These are phyloP conservation scores for Paramecium pentaurelia DNA, from an alignment of 73 alveolate genomes.

Conservation along the genomic window DNA sequence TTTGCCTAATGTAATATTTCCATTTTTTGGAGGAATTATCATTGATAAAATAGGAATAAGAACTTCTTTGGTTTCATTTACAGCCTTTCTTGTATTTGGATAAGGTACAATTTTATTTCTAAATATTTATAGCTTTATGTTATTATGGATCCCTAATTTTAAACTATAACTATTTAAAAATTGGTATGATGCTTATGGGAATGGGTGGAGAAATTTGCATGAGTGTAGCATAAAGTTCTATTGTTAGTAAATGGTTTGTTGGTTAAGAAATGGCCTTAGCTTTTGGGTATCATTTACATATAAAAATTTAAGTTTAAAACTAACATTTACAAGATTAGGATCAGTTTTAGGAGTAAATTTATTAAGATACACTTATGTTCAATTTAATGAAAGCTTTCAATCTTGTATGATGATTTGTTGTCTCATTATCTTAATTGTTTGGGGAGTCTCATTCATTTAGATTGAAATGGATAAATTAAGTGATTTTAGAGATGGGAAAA, in stretches of 20 bases:
- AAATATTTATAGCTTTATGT: neutral
- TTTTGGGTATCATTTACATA: slow-evolving; percentile 76
- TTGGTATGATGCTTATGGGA: slow-evolving; percentile 93
- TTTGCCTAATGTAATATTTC: slow-evolving; percentile 82
- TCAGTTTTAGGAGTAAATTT: slow-evolving; percentile 62
- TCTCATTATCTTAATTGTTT: slow-evolving; percentile 54
- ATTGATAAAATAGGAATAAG: slow-evolving; percentile 67
- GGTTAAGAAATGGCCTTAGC: slow-evolving; percentile 94
- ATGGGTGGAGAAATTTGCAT: slow-evolving; percentile 79
- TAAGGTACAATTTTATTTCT: neutral
- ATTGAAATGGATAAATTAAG: slow-evolving; percentile 64
- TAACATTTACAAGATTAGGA: slow-evolving; percentile 72
- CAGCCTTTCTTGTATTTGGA: neutral
- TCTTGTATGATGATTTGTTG: slow-evolving; percentile 68
- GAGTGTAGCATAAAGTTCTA: slow-evolving; percentile 50
- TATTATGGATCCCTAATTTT: neutral
- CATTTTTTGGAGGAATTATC: slow-evolving; percentile 85
- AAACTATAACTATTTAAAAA: neutral
- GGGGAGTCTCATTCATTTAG: slow-evolving; percentile 57
- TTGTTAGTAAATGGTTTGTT: slow-evolving; percentile 92
- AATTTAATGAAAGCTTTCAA: slow-evolving; percentile 51
- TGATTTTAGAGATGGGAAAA: slow-evolving; percentile 50
- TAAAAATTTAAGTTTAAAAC: neutral
- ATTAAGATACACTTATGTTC: neutral
- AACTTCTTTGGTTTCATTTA: neutral